Evolutionary conservation across 2,329 filamentous ascomycete species (phyloP).

Genomic region (Exophiala sp.): DNA sequence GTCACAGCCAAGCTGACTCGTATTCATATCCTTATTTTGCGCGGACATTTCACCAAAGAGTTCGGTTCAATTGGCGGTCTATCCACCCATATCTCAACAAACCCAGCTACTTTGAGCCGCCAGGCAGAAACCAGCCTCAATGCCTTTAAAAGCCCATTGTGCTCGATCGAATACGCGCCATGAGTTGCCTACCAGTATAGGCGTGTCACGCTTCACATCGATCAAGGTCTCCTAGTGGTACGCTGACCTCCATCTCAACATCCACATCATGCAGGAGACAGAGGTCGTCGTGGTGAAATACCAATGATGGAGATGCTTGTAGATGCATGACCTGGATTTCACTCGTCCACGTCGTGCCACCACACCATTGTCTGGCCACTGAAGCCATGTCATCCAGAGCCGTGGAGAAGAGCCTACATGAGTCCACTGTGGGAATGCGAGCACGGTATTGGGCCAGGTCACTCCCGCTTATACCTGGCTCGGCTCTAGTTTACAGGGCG

Average conservation of each 20-base stretch:
- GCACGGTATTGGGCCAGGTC: background rate
- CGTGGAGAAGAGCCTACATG: no score
- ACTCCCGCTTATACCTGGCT: background rate
- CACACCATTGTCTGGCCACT: no score
- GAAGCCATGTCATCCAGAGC: no score
- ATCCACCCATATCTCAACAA: background rate
- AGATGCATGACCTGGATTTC: constrained; percentile 9
- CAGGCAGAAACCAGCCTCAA: background rate
- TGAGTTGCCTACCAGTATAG: constrained; percentile 9
- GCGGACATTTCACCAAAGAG: background rate
- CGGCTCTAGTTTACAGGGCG: background rate
- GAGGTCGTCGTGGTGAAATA: constrained; percentile 5
- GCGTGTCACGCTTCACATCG: constrained; percentile 20
- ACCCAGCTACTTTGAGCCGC: background rate
- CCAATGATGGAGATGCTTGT: constrained; percentile 5
- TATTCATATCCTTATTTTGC: background rate
- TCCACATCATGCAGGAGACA: constrained; percentile 5
- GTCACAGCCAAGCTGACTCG: constrained; percentile 11
- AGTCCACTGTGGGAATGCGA: no score
- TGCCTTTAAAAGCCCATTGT: background rate
- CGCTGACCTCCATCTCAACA: constrained; percentile 5
- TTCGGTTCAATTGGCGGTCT: background rate
- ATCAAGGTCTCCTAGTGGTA: constrained; percentile 2
- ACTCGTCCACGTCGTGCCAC: constrained; percentile 20
- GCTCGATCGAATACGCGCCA: background rate